Evolutionary conservation across 352 stramenopile species (phyloP).

Genomic region (Thraustochytrium aureum): DNA sequence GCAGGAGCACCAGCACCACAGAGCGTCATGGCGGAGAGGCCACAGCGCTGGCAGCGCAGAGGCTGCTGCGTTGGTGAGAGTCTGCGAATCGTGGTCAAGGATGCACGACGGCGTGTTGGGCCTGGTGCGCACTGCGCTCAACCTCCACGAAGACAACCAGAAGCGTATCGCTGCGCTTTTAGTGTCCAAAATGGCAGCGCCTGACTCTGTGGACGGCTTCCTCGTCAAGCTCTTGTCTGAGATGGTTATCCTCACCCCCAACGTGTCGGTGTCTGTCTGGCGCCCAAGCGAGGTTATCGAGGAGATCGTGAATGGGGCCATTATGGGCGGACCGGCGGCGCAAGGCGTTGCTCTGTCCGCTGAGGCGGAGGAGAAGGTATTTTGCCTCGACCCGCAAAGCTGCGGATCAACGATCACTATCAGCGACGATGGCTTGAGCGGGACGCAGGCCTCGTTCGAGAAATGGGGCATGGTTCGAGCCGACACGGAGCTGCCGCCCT

Average conservation of each 20-base stretch:
- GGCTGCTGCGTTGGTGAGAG: neutral
- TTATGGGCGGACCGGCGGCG: neutral
- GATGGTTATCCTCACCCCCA: conserved; percentile 10
- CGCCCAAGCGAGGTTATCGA: conserved; percentile 26
- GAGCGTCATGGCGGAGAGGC: neutral
- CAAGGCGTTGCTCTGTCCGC: neutral
- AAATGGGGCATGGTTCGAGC: conserved; percentile 53
- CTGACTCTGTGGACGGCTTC: neutral
- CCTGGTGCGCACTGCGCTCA: conserved; percentile 10
- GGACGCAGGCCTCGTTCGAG: conserved; percentile 41
- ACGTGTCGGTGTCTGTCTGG: conserved; percentile 41
- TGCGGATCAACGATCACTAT: conserved; percentile 48
- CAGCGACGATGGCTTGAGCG: conserved; percentile 35
- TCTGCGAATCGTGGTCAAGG: conserved; percentile 28
- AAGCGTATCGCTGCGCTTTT: conserved; percentile 7
- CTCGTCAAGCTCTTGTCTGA: conserved; percentile 39
- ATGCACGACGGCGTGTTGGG: conserved; percentile 20
- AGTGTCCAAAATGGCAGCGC: neutral
- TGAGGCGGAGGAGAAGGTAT: conserved; percentile 4
- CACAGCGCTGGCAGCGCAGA: conserved; percentile 13
- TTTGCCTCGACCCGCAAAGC: conserved; percentile 43
- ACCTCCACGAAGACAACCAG: conserved; percentile 36
- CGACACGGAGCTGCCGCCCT: conserved; percentile 31
- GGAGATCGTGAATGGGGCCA: conserved; percentile 46
- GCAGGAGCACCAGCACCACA: too few relatives aligned